Conservation (phyloP, 23 red algal genomes). For the Chondrus crispus region DNA sequence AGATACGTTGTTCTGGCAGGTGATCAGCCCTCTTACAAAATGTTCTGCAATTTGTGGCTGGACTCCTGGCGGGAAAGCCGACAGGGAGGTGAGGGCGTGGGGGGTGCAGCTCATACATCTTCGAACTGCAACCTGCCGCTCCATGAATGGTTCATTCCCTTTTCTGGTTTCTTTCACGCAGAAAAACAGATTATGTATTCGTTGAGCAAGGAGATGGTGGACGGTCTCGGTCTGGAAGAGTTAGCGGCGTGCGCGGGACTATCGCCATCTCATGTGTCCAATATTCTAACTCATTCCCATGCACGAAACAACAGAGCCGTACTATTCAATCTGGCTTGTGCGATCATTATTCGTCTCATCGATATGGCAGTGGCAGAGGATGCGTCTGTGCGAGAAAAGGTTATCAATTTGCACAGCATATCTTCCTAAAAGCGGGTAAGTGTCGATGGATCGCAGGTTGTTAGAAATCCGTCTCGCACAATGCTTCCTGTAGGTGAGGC, state of each 20-base stretch:
- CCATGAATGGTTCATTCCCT: constrained; percentile 32
- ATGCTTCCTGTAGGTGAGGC: not conserved
- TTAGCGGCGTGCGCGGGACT: not conserved
- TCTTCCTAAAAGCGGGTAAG: not conserved
- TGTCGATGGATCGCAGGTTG: not conserved
- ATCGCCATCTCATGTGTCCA: not conserved
- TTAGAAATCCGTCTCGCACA: not conserved
- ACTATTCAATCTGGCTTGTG: not conserved
- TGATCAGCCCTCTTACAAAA: not conserved
- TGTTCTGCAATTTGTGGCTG: not conserved
- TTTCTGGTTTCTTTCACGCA: constrained; percentile 3
- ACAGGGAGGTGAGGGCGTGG: no score
- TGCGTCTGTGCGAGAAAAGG: not conserved
- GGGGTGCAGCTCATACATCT: no score
- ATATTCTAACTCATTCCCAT: constrained; percentile 12
- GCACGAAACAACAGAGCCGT: not conserved
- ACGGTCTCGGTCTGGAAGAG: not conserved
- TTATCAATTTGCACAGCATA: not conserved
- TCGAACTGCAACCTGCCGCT: not conserved
- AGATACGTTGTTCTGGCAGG: not conserved
- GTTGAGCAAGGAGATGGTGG: constrained; percentile 3
- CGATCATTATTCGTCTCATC: not conserved
- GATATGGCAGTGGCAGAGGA: not conserved
- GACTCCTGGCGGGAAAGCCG: not conserved
- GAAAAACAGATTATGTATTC: constrained; percentile 23